These are phyloP conservation scores for Silene noctiflora DNA, from an alignment of 179 eudicot species.

Conservation along the genomic window DNA sequence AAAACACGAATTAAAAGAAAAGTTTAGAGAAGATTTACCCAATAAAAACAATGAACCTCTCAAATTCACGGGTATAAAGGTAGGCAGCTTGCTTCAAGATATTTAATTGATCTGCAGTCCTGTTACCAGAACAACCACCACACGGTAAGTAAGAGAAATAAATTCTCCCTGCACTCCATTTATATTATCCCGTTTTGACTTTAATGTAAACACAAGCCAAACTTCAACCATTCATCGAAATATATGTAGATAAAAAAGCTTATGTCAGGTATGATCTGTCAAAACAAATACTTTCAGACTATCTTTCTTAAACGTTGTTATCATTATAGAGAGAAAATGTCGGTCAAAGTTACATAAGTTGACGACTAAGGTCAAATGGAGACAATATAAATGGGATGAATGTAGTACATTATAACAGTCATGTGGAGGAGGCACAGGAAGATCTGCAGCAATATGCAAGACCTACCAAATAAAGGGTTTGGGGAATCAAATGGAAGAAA, in stretches of 20 bases:
- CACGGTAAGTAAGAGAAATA: slow-evolving; percentile 11
- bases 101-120: slow-evolving; percentile 52
- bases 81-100: slow-evolving; percentile 61
- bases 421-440: no score
- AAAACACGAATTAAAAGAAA: slow-evolving; percentile 12
- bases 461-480: neutral
- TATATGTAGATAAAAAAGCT: neutral
- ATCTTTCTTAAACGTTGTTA: neutral
- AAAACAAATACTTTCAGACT: no score
- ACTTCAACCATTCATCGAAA: no score
- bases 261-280: no score
- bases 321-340: neutral
- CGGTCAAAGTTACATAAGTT: no score
- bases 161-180: no score
- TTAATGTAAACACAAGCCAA: no score
- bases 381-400: no score
- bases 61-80: slow-evolving; percentile 73
- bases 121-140: slow-evolving; percentile 25
- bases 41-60: slow-evolving; percentile 69
- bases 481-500: slow-evolving; percentile 1
- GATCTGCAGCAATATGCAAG: neutral
- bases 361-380: no score
- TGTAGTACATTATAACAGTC: no score
- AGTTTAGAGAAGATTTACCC: slow-evolving; percentile 38
- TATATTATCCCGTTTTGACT: no score